phyloP scores from a whole-genome alignment of 2,329 filamentous ascomycete genomes.

The Plenodomus tracheiphilus region DNA sequence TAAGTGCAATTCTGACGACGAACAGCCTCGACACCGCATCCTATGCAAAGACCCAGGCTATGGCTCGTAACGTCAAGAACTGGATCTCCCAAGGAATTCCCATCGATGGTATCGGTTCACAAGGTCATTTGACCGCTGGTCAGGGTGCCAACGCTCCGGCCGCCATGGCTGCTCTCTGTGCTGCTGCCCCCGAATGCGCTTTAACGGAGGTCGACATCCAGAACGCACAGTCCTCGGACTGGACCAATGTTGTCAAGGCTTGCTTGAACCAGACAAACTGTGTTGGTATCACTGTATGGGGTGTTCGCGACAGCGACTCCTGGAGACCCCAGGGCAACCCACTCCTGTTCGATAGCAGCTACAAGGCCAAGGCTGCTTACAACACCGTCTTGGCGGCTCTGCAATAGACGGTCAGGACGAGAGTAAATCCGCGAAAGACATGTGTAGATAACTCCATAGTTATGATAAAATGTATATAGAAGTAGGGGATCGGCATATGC shows the following conservation, averaged over 20 bases:
- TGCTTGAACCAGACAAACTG: slow-evolving; percentile 65
- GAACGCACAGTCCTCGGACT: slow-evolving; percentile 60
- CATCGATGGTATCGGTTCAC: slow-evolving; percentile 62
- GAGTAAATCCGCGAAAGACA: not conserved
- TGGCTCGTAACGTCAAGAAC: slow-evolving; percentile 64
- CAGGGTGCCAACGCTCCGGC: slow-evolving; percentile 52
- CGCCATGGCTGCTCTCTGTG: slow-evolving; percentile 58
- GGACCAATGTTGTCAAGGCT: slow-evolving; percentile 59
- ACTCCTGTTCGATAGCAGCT: slow-evolving; percentile 49
- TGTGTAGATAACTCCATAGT: slow-evolving; percentile 5
- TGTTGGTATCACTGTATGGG: slow-evolving; percentile 69
- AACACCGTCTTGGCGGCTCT: slow-evolving; percentile 36
- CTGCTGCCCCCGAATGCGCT: slow-evolving; percentile 61
- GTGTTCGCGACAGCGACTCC: slow-evolving; percentile 51
- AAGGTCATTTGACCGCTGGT: slow-evolving; percentile 55
- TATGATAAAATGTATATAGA: slow-evolving; percentile 8
- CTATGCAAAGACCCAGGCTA: slow-evolving; percentile 62
- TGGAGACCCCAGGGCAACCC: slow-evolving; percentile 51
- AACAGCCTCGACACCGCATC: slow-evolving; percentile 65
- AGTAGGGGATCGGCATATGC: not conserved
- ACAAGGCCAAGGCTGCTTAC: slow-evolving; percentile 49
- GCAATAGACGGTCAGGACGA: slow-evolving; percentile 7
- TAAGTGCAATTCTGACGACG: slow-evolving; percentile 6
- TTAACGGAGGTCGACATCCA: slow-evolving; percentile 72
- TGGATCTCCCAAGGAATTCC: slow-evolving; percentile 66